phyloP scores from a whole-genome alignment of 306 rosid genomes.

The Bauhinia variegata region DNA sequence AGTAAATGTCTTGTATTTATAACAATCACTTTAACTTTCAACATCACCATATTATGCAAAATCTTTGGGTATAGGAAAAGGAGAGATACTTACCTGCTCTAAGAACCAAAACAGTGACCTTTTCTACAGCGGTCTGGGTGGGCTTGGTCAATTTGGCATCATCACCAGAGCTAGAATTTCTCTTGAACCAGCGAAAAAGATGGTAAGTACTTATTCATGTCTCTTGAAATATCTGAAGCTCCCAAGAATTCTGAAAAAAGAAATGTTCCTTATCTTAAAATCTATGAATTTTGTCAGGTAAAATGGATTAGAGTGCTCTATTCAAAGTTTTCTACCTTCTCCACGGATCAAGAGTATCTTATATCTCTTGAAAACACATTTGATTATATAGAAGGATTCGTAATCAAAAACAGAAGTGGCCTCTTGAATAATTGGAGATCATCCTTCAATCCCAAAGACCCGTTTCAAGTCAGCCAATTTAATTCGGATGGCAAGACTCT shows the following conservation, averaged over 20 bases:
- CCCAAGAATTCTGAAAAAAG: too few relatives aligned
- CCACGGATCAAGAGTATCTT: conserved; percentile 81
- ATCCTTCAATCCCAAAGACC: conserved; percentile 75
- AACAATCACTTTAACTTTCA: neutral
- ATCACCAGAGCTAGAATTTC: conserved; percentile 85
- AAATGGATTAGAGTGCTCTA: conserved; percentile 93
- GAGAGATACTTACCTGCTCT: conserved; percentile 84
- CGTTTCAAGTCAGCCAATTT: conserved; percentile 71
- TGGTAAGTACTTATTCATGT: conserved; percentile 47
- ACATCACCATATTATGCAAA: conserved; percentile 15
- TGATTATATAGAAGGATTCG: conserved; percentile 93
- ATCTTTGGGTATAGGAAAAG: conserved; percentile 69
- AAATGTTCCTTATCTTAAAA: conserved; percentile 25
- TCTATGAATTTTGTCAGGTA: conserved; percentile 54
- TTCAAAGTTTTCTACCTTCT: conserved; percentile 73
- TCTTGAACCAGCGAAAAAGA: conserved; percentile 83
- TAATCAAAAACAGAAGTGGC: conserved; percentile 70
- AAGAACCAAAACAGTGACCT: conserved; percentile 69
- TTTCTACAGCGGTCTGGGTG: conserved; percentile 84
- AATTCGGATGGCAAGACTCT: conserved; percentile 71
- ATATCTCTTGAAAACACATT: conserved; percentile 71
- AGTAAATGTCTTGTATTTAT: neutral
- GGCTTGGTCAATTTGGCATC: conserved; percentile 97
- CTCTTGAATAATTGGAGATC: conserved; percentile 89
- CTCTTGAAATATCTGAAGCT: neutral